Conservation (phyloP, 352 stramenopile species). For the Globisporangium takayamanum region DNA sequence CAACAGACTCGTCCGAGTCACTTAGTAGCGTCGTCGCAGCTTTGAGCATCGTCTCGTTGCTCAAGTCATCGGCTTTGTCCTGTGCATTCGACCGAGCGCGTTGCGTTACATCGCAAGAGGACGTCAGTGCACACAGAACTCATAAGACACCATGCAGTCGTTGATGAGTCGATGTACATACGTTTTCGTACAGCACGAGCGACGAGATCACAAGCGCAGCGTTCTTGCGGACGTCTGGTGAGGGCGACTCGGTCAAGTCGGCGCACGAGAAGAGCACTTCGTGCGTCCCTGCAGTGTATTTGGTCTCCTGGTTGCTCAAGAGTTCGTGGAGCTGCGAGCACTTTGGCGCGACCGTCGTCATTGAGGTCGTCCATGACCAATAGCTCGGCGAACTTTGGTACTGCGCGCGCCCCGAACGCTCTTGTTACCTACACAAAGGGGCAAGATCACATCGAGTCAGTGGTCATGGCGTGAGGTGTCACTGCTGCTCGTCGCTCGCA, state of each 20-base stretch:
- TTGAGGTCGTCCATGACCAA: slow-evolving; percentile 45
- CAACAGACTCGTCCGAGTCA: slow-evolving; percentile 36
- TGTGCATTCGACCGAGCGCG: background rate
- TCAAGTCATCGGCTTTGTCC: slow-evolving; percentile 34
- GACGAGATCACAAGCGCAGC: slow-evolving; percentile 43
- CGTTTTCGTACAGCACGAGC: slow-evolving; percentile 48
- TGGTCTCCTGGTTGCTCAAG: slow-evolving; percentile 53
- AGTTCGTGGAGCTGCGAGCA: slow-evolving; percentile 39
- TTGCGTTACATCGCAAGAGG: too few relatives aligned
- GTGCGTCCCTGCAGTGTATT: slow-evolving; percentile 38
- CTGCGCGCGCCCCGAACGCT: slow-evolving; percentile 41
- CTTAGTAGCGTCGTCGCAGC: slow-evolving; percentile 33
- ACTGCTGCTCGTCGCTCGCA: background rate
- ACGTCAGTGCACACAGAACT: background rate
- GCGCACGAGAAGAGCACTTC: slow-evolving; percentile 51
- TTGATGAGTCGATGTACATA: slow-evolving; percentile 8
- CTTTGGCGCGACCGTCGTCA: slow-evolving; percentile 42
- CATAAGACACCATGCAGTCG: background rate
- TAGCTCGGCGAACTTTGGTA: slow-evolving; percentile 58
- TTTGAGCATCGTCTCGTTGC: slow-evolving; percentile 44
- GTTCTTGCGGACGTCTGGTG: slow-evolving; percentile 33
- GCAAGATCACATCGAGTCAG: background rate
- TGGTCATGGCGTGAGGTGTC: background rate
- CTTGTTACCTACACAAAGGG: slow-evolving; percentile 31
- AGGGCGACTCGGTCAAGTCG: slow-evolving; percentile 35